phyloP scores from a whole-genome alignment of 768 basidiomycete species.

The Hemileccinum impolitum region DNA sequence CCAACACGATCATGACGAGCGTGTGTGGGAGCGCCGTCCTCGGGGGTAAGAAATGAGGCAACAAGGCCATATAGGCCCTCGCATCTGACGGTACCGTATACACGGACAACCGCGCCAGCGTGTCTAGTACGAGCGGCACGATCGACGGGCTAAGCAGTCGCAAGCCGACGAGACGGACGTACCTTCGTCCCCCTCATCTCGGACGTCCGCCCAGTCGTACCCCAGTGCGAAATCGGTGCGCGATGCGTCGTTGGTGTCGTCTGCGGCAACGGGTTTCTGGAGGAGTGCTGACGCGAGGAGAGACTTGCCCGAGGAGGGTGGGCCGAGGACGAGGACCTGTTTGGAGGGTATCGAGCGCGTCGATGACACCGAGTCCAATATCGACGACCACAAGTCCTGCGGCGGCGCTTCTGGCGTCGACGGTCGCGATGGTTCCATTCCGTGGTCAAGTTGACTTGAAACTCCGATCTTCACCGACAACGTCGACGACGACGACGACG shows the following conservation, averaged over 20 bases:
- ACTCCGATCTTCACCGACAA: constrained; percentile 21
- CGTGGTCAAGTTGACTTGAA: constrained; percentile 11
- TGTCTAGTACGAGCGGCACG: constrained; percentile 50
- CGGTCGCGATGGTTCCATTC: constrained; percentile 47
- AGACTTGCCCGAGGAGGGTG: constrained; percentile 76
- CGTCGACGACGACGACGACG: constrained; percentile 5
- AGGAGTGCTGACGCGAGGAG: constrained; percentile 68
- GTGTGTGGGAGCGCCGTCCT: constrained; percentile 64
- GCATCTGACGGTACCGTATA: constrained; percentile 86
- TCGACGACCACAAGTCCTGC: constrained; percentile 88
- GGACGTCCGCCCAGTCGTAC: constrained; percentile 88
- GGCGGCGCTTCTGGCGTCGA: constrained; percentile 73
- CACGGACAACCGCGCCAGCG: constrained; percentile 82
- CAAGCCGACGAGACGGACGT: constrained; percentile 20
- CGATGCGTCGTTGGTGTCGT: constrained; percentile 56
- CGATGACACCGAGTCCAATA: constrained; percentile 82
- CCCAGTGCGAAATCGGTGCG: constrained; percentile 81
- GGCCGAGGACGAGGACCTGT: constrained; percentile 81
- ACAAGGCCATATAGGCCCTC: constrained; percentile 61
- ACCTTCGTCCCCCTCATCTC: constrained; percentile 96
- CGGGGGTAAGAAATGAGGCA: constrained; percentile 80
- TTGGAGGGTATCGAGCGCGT: constrained; percentile 81
- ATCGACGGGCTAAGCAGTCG: background rate
- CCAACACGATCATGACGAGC: constrained; percentile 79
- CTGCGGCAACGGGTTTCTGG: constrained; percentile 53